Evolutionary conservation across 2,329 filamentous ascomycete species (phyloP).

Genomic region (Scleromitrula shiraiana): DNA sequence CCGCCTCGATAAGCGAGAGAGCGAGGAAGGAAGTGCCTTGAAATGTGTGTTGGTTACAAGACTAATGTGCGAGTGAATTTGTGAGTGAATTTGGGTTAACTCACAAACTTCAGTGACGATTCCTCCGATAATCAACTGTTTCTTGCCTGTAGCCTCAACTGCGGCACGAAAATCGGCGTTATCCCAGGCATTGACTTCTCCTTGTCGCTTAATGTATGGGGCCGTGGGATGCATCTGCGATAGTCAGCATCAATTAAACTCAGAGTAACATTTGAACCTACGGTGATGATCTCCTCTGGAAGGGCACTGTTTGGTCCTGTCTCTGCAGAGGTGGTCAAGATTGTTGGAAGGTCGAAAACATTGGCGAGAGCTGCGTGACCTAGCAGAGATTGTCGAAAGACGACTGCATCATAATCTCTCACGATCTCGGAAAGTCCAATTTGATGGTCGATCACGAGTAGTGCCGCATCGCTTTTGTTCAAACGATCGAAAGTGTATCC

Average conservation of each 20-base stretch:
- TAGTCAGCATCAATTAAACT: neutral
- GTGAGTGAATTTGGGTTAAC: conserved; percentile 11
- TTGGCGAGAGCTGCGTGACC: conserved; percentile 60
- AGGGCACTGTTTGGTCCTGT: conserved; percentile 60
- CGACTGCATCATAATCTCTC: conserved; percentile 57
- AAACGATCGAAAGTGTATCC: conserved; percentile 29
- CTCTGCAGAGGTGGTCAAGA: conserved; percentile 64
- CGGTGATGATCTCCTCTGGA: conserved; percentile 57
- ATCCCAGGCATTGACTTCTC: conserved; percentile 73
- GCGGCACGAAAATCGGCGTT: conserved; percentile 60
- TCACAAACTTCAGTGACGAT: conserved; percentile 67
- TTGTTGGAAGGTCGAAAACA: conserved; percentile 58
- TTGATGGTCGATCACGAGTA: conserved; percentile 53
- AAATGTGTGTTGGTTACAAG: neutral
- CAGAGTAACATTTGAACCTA: neutral
- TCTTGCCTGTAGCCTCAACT: conserved; percentile 55
- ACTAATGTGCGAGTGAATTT: neutral
- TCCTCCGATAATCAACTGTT: conserved; percentile 63
- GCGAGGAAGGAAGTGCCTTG: conserved; percentile 61
- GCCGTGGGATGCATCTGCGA: conserved; percentile 51
- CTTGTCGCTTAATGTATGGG: conserved; percentile 57
- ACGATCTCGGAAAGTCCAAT: conserved; percentile 51
- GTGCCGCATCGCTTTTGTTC: conserved; percentile 35
- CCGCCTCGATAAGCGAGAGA: conserved; percentile 60
- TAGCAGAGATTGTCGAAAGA: conserved; percentile 59